phyloP scores from a whole-genome alignment of 2,329 filamentous ascomycete genomes.

The Nemania bipapillata region DNA sequence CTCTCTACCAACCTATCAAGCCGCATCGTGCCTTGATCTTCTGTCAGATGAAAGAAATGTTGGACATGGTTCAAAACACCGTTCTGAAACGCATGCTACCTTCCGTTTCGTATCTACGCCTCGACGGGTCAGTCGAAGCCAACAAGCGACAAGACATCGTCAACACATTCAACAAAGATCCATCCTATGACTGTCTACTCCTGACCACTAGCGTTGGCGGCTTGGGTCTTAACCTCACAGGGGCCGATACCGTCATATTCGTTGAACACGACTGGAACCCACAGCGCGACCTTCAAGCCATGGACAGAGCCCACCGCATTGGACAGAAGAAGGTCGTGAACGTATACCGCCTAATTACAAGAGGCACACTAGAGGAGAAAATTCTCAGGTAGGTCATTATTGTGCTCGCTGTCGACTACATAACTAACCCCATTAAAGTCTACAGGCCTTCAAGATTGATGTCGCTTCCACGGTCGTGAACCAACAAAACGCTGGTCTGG shows the following conservation, averaged over 20 bases:
- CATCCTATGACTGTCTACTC: constrained; percentile 92
- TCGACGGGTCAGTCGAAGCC: constrained; percentile 92
- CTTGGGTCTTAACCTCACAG: constrained; percentile 91
- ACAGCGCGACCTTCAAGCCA: constrained; percentile 97
- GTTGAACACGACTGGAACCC: constrained; percentile 99
- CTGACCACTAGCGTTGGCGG: constrained; percentile 96
- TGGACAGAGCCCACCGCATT: constrained; percentile 98
- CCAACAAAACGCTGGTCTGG: constrained; percentile 93
- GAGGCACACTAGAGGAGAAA: constrained; percentile 97
- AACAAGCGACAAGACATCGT: constrained; percentile 96
- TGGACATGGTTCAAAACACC: constrained; percentile 97
- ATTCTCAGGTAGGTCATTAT: constrained; percentile 72
- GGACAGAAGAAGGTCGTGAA: constrained; percentile 99
- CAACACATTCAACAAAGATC: constrained; percentile 98
- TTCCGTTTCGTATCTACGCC: constrained; percentile 89
- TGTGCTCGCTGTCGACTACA: constrained; percentile 20
- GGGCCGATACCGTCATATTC: constrained; percentile 98
- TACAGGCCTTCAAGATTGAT: constrained; percentile 99
- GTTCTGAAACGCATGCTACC: constrained; percentile 92
- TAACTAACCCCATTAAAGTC: constrained; percentile 55
- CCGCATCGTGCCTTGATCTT: constrained; percentile 96
- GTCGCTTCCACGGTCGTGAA: constrained; percentile 98
- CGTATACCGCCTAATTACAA: constrained; percentile 94
- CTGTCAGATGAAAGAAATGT: constrained; percentile 99
- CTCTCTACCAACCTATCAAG: constrained; percentile 83